Evolutionary conservation across 2,329 filamentous ascomycete species (phyloP).

Genomic region (Didymella glomerata): DNA sequence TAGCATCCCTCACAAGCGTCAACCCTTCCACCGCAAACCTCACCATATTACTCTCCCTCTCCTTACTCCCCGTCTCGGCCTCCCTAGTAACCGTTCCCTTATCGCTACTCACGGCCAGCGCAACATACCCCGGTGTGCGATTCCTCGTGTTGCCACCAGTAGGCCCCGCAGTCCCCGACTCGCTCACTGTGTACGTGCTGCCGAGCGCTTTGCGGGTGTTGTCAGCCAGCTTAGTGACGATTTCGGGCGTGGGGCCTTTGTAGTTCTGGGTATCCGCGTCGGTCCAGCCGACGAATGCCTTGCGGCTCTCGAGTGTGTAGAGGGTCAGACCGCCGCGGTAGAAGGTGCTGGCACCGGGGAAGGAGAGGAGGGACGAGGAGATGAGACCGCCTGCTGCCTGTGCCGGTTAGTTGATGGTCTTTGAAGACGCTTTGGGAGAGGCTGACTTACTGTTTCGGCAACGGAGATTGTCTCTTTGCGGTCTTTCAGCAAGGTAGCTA

Average conservation of each 20-base stretch:
- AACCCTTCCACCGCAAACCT: constrained; percentile 67
- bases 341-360: constrained; percentile 65
- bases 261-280: constrained; percentile 61
- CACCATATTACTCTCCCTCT: constrained; percentile 70
- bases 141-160: constrained; percentile 65
- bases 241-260: constrained; percentile 65
- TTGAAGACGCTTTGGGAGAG: background rate
- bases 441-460: constrained; percentile 69
- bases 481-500: constrained; percentile 63
- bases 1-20: constrained; percentile 64
- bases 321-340: constrained; percentile 71
- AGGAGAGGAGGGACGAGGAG: constrained; percentile 65
- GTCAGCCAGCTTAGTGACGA: constrained; percentile 65
- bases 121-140: constrained; percentile 69
- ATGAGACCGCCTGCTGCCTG: constrained; percentile 70
- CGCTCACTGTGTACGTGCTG: constrained; percentile 65
- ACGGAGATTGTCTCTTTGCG: constrained; percentile 66
- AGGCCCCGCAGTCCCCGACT: constrained; percentile 71
- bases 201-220: constrained; percentile 64
- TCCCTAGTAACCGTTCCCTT: constrained; percentile 63
- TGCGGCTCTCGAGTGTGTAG: constrained; percentile 66
- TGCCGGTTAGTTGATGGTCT: constrained; percentile 7
- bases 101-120: constrained; percentile 66
- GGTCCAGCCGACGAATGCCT: constrained; percentile 69
- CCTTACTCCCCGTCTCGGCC: constrained; percentile 62